A percentile compares a stretch with the other conserved stretches of the same genome.
These are phyloP conservation scores for Populus davidiana DNA, from an alignment of 345 rosid species.

Conservation along the genomic window DNA sequence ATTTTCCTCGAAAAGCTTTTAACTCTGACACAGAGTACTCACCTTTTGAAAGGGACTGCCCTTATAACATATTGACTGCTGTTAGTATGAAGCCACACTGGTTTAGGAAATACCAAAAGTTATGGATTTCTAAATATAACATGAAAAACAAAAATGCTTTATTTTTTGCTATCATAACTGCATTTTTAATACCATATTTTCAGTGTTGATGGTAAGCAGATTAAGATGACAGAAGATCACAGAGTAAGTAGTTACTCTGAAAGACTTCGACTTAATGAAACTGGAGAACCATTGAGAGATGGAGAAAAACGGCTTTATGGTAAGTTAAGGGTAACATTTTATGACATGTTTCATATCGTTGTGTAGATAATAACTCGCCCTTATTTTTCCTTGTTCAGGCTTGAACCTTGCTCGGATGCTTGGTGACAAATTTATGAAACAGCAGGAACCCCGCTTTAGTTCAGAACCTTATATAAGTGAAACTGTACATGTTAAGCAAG, in stretches of 20 bases:
- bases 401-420: conserved; percentile 94
- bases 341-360: background rate
- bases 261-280: conserved; percentile 56
- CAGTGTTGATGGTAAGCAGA: conserved; percentile 71
- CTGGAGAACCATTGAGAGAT: conserved; percentile 72
- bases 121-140: background rate
- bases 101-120: background rate
- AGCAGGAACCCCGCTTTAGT: conserved; percentile 80
- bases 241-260: conserved; percentile 67
- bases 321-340: conserved; percentile 19
- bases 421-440: conserved; percentile 92
- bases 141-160: background rate
- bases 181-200: conserved; percentile 16
- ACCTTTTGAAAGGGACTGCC: background rate
- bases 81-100: background rate
- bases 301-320: conserved; percentile 79
- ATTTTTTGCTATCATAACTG: background rate
- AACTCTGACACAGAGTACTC: background rate
- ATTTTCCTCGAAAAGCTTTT: background rate
- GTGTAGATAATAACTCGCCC: background rate
- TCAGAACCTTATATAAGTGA: conserved; percentile 81
- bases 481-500: conserved; percentile 54
- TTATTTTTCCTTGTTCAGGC: conserved; percentile 41
- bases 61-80: background rate
- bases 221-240: conserved; percentile 93